Evolutionary conservation across 2,329 filamentous ascomycete species (phyloP).

Genomic region (Diatrype stigma): DNA sequence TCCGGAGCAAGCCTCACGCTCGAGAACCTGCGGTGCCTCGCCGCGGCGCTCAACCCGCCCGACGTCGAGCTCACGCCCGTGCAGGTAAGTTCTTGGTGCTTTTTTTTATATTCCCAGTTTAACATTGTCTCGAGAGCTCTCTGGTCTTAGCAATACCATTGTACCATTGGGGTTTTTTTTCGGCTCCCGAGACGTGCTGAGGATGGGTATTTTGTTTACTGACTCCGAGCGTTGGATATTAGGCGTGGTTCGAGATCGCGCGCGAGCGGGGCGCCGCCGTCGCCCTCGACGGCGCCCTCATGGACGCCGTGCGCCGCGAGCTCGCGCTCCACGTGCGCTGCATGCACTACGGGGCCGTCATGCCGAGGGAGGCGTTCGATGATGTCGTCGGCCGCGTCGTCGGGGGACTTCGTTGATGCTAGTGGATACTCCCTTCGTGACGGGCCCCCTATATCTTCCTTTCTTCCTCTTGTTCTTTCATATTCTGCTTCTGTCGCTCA

Average conservation of each 20-base stretch:
- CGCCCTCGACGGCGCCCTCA: slow-evolving; percentile 30
- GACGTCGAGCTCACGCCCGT: slow-evolving; percentile 45
- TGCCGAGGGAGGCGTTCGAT: slow-evolving; percentile 44
- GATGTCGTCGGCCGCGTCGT: slow-evolving; percentile 39
- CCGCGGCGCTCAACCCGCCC: slow-evolving; percentile 39
- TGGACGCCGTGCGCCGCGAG: slow-evolving; percentile 36
- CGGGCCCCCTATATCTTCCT: not conserved
- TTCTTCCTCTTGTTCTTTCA: not conserved
- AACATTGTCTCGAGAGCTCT: too few species aligned
- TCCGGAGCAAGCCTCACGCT: slow-evolving; percentile 38
- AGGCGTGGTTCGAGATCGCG: slow-evolving; percentile 52
- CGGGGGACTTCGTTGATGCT: slow-evolving; percentile 11
- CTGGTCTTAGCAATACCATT: too few species aligned
- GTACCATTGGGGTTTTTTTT: too few species aligned
- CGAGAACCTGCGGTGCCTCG: slow-evolving; percentile 39
- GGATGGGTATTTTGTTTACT: too few species aligned
- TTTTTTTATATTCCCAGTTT: too few species aligned
- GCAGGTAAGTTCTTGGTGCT: too few species aligned
- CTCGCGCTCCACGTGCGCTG: slow-evolving; percentile 42
- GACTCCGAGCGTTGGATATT: too few species aligned
- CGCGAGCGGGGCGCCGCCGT: slow-evolving; percentile 34
- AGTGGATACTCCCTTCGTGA: not conserved
- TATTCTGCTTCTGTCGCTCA: too few species aligned
- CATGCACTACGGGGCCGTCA: slow-evolving; percentile 43
- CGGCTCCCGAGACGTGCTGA: too few species aligned